Evolutionary conservation across 2,329 filamentous ascomycete genomes (phyloP).

Genomic region (Colletotrichum musicola): DNA sequence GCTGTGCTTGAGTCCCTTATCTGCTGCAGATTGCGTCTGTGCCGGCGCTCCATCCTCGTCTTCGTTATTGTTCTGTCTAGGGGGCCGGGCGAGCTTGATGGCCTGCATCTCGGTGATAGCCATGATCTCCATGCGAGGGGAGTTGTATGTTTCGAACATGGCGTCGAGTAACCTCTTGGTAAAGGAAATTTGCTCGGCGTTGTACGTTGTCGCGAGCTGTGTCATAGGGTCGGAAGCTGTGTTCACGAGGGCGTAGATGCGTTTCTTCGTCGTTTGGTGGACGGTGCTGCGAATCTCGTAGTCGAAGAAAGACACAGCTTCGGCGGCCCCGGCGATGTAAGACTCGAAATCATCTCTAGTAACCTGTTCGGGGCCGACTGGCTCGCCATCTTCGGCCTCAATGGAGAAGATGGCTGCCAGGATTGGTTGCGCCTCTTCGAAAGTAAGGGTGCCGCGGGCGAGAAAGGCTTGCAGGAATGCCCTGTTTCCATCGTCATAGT

Average conservation of each 20-base stretch:
- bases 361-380: constrained; percentile 71
- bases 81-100: constrained; percentile 73
- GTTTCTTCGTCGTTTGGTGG: constrained; percentile 75
- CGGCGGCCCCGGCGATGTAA: constrained; percentile 78
- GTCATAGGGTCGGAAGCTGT: constrained; percentile 86
- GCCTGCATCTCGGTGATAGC: constrained; percentile 85
- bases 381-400: constrained; percentile 51
- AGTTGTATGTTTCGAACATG: constrained; percentile 94
- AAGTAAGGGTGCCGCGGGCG: constrained; percentile 81
- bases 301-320: constrained; percentile 82
- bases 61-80: constrained; percentile 50
- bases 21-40: constrained; percentile 50
- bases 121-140: constrained; percentile 82
- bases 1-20: constrained; percentile 76
- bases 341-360: constrained; percentile 75
- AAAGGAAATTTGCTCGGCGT: constrained; percentile 87
- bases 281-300: constrained; percentile 84
- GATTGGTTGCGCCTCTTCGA: constrained; percentile 78
- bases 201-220: constrained; percentile 86
- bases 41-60: constrained; percentile 49
- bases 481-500: constrained; percentile 76
- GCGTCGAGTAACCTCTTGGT: constrained; percentile 88
- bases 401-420: constrained; percentile 81
- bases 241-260: constrained; percentile 89
- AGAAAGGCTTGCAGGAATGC: constrained; percentile 93